Conservation (phyloP, 2,329 filamentous ascomycete species). For the Penicillium sp. region DNA sequence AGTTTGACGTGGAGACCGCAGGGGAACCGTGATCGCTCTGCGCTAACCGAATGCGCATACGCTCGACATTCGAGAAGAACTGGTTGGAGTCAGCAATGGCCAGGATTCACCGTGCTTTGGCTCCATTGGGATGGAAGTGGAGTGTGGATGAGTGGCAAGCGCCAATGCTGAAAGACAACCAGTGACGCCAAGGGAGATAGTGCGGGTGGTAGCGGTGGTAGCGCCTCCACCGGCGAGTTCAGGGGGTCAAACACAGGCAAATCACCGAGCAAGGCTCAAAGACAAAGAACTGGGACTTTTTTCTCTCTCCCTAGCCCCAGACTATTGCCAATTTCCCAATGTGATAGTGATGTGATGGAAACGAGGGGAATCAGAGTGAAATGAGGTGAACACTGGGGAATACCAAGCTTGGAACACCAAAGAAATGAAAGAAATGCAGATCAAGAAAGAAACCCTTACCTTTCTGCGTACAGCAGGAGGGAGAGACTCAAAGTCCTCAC, state of each 20-base stretch:
- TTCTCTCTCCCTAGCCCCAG: too few species aligned
- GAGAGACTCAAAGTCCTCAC: slow-evolving; percentile 51
- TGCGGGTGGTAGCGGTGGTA: slow-evolving; percentile 5
- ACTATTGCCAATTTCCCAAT: slow-evolving; percentile 13
- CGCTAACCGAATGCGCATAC: slow-evolving; percentile 37
- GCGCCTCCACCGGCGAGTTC: slow-evolving; percentile 14
- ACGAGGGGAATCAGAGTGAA: not conserved
- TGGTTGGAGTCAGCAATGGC: slow-evolving; percentile 22
- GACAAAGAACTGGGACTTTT: not conserved
- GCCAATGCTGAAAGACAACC: slow-evolving; percentile 6
- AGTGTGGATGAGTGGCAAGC: slow-evolving; percentile 5
- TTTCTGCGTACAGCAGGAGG: slow-evolving; percentile 60
- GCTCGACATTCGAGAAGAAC: slow-evolving; percentile 46
- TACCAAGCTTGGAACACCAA: not conserved
- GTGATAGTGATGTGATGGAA: not conserved
- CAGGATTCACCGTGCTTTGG: not conserved
- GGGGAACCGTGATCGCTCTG: slow-evolving; percentile 29
- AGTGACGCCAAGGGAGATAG: slow-evolving; percentile 17
- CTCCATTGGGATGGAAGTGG: slow-evolving; percentile 12
- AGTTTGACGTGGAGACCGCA: slow-evolving; percentile 16
- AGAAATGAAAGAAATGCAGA: slow-evolving; percentile 7
- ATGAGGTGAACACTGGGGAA: slow-evolving; percentile 2
- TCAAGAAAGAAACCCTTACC: slow-evolving; percentile 44
- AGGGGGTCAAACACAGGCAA: slow-evolving; percentile 7
- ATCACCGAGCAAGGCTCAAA: not conserved